phyloP scores from a whole-genome alignment of 768 basidiomycete genomes.

The Rhizopogon sp. region DNA sequence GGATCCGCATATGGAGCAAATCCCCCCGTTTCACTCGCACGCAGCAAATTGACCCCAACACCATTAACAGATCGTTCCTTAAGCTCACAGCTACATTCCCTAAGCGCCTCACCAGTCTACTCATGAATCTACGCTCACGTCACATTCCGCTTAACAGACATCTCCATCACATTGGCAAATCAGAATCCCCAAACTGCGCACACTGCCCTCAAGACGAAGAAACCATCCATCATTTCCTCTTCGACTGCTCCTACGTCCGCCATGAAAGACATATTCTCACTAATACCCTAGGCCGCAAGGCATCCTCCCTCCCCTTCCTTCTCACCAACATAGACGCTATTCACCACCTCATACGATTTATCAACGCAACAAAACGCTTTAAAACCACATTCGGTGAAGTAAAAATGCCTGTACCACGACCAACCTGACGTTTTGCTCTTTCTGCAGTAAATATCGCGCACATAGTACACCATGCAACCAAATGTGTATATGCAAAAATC shows the following conservation, averaged over 20 bases:
- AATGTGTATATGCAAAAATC: too few species aligned
- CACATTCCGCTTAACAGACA: slow-evolving; percentile 27
- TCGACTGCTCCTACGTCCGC: slow-evolving; percentile 20
- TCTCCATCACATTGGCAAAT: slow-evolving; percentile 21
- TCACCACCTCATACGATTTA: not conserved
- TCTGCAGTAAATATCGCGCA: too few species aligned
- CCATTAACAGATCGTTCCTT: not conserved
- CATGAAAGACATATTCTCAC: not conserved
- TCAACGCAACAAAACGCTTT: slow-evolving; percentile 5
- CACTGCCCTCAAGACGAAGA: slow-evolving; percentile 19
- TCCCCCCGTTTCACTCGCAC: not conserved
- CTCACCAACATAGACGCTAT: slow-evolving; percentile 1
- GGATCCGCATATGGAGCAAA: not conserved
- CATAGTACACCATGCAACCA: too few species aligned
- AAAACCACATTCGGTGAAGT: not conserved
- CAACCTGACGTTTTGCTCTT: too few species aligned
- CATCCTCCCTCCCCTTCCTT: slow-evolving; percentile 4
- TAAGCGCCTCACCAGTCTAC: slow-evolving; percentile 14
- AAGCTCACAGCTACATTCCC: slow-evolving; percentile 6
- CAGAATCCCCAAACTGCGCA: slow-evolving; percentile 21
- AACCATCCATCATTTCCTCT: slow-evolving; percentile 26
- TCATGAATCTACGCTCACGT: slow-evolving; percentile 27
- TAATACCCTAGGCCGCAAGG: not conserved
- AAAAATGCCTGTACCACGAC: not conserved
- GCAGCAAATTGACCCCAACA: not conserved